Percentiles rank a stretch among this genome's conserved stretches.
These are phyloP conservation scores for Candida oleophila DNA, from an alignment of 805 yeast species.

Conservation along the genomic window DNA sequence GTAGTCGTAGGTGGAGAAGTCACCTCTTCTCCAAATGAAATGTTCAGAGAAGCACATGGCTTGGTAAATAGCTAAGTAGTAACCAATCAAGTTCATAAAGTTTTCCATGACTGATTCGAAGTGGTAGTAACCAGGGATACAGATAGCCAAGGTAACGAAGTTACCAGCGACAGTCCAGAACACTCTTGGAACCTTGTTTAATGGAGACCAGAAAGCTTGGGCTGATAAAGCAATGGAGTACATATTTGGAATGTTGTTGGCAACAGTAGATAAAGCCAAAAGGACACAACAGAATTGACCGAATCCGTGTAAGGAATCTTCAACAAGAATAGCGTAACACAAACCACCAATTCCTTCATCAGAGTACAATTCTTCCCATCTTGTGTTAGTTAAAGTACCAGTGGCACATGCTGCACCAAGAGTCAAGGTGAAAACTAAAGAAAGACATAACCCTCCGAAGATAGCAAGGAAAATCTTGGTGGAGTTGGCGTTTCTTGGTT, in stretches of 20 bases:
- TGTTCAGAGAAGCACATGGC: constrained; percentile 80
- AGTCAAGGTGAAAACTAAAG: constrained; percentile 69
- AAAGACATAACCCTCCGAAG: constrained; percentile 60
- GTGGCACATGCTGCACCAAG: constrained; percentile 87
- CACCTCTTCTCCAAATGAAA: constrained; percentile 69
- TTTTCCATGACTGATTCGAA: constrained; percentile 73
- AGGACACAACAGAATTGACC: constrained; percentile 88
- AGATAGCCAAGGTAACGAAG: constrained; percentile 74
- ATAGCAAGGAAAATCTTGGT: constrained; percentile 63
- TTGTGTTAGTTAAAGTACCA: constrained; percentile 53
- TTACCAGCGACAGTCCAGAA: constrained; percentile 80
- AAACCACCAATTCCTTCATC: constrained; percentile 75
- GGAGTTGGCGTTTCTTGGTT: constrained; percentile 63
- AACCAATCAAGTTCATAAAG: constrained; percentile 90
- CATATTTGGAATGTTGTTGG: constrained; percentile 92
- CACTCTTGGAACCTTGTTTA: constrained; percentile 76
- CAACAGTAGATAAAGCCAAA: constrained; percentile 80
- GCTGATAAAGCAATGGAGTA: constrained; percentile 86
- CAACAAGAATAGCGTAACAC: constrained; percentile 72
- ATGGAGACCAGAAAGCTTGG: constrained; percentile 78
- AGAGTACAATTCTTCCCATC: constrained; percentile 41
- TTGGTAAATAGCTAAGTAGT: constrained; percentile 85
- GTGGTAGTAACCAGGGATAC: constrained; percentile 82
- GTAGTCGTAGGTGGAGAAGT: constrained; percentile 58
- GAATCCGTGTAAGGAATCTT: constrained; percentile 79